These are phyloP conservation scores for Psilocybe cyanescens DNA, from an alignment of 768 basidiomycete genomes.

Conservation along the genomic window DNA sequence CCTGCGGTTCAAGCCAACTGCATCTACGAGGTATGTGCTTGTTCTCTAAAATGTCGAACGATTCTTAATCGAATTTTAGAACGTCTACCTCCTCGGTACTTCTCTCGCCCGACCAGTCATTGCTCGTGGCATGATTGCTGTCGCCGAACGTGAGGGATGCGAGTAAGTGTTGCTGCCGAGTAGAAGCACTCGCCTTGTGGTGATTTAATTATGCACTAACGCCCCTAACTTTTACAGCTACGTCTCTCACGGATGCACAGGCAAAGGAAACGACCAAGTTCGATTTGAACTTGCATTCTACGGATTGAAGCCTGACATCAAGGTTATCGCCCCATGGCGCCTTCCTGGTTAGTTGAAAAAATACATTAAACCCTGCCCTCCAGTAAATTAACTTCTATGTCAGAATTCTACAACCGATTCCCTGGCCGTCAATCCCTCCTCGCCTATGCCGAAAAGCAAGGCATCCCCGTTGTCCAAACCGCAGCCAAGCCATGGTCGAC, in stretches of 20 bases:
- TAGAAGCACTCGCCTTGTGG: background rate
- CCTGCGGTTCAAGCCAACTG: conserved; percentile 98
- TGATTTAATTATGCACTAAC: background rate
- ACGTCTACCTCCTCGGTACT: conserved; percentile 96
- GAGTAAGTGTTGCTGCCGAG: conserved; percentile 62
- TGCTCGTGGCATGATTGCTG: conserved; percentile 97
- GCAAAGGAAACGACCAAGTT: conserved; percentile 99
- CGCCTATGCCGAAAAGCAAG: conserved; percentile 82
- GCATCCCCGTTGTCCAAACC: conserved; percentile 94
- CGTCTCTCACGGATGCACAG: conserved; percentile 98
- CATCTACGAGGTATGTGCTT: conserved; percentile 87
- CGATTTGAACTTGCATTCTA: conserved; percentile 99
- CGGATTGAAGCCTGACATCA: conserved; percentile 97
- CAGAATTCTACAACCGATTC: conserved; percentile 97
- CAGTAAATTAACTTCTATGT: background rate
- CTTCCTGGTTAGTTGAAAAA: conserved; percentile 67
- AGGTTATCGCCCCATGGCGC: conserved; percentile 98
- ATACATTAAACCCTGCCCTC: background rate
- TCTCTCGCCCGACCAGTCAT: conserved; percentile 98
- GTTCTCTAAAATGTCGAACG: conserved; percentile 2
- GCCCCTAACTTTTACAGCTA: conserved; percentile 52
- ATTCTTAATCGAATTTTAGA: conserved; percentile 43
- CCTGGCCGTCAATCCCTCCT: conserved; percentile 94
- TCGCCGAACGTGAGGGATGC: conserved; percentile 91
- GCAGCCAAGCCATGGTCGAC: conserved; percentile 99